Evolutionary conservation across 768 basidiomycete genomes (phyloP), one percentile per base, ranked within the genome.

Genomic region (Russula abietina): DNA sequence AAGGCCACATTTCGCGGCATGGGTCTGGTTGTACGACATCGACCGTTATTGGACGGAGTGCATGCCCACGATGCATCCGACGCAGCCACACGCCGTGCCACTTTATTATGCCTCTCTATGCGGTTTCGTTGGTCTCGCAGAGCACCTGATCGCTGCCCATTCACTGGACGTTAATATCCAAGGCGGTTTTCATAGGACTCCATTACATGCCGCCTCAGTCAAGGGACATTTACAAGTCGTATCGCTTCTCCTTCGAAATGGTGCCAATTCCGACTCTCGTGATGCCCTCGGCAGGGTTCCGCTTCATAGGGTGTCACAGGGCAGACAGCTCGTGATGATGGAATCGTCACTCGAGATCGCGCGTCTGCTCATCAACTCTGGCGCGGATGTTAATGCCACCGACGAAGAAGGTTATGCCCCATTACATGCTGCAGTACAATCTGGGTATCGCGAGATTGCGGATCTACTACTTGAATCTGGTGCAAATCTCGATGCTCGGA

Each of bases 31-130:
- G 17, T 33, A 54, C n/a, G 52, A 63, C 19, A n/a, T 55, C 0
- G 57, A 63, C 24, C 55, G 5, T 19, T 50, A 36, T 39, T 63
- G 57, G 62, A 12, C 16, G 5, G 28, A 45, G 14, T 28, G 28
- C 8, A 52, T 57, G 49, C 30, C 39, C 4, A 11, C 30, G 6
- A 16, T 8, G 12, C 57, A 17, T 26, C 57, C 62, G 33, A 30
- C 17, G 16, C 28, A 2, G 3, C 57, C 56, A 0, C 8, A 24
- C 0, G 57, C n/a, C 0, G 22, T 1, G 14, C 57, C 62, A 0
- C 14, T 63, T 6, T 63, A 63, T 19, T 63, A 59, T 49, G 62
- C 57, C 1, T 45, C 38, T 24, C 9, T 58, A 3, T 63, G 62
- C 38, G 57, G 62, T 12, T 54, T 63, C 22, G 22, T 30, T 39